phyloP scores from a whole-genome alignment of 257 asterid genomes.

The Salvia splendens region DNA sequence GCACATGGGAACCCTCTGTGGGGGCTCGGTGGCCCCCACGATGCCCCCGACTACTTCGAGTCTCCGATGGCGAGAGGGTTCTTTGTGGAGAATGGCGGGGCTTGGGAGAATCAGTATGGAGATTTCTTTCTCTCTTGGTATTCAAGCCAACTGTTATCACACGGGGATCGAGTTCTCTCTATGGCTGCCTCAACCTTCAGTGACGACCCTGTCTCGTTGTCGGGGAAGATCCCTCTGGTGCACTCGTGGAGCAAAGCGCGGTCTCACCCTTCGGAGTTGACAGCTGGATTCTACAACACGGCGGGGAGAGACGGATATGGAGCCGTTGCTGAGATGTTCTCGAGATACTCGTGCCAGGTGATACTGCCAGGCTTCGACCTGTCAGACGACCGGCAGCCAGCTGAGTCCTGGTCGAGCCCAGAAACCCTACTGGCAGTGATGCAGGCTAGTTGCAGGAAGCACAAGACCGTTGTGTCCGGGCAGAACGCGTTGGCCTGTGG shows the following conservation, averaged over 20 bases:
- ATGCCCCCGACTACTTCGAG: conserved; percentile 52
- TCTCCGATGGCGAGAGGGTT: conserved; percentile 53
- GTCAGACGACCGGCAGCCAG: conserved; percentile 48
- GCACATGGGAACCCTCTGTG: conserved; percentile 61
- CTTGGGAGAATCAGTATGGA: conserved; percentile 84
- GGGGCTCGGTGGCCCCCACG: conserved; percentile 90
- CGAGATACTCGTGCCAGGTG: conserved; percentile 54
- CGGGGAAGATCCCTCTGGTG: conserved; percentile 64
- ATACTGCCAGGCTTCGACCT: conserved; percentile 73
- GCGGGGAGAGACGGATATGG: conserved; percentile 63
- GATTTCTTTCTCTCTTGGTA: conserved; percentile 87
- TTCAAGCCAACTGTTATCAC: conserved; percentile 54
- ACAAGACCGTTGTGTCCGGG: conserved; percentile 48
- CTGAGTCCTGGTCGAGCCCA: conserved; percentile 55
- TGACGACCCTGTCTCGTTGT: conserved; percentile 46
- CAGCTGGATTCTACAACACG: conserved; percentile 76
- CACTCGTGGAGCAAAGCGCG: conserved; percentile 56
- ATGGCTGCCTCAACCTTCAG: conserved; percentile 61
- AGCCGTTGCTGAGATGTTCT: conserved; percentile 49
- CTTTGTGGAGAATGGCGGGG: conserved; percentile 66
- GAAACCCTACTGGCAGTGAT: conserved; percentile 54
- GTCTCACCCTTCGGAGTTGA: conserved; percentile 77
- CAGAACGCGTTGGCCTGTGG: conserved; percentile 50
- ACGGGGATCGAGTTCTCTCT: conserved; percentile 69
- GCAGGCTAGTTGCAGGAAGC: conserved; percentile 48